Evolutionary conservation across 129 eudicot genomes (phyloP), one percentile per base, ranked within the genome.

Genomic region (Lactuca sativa): DNA sequence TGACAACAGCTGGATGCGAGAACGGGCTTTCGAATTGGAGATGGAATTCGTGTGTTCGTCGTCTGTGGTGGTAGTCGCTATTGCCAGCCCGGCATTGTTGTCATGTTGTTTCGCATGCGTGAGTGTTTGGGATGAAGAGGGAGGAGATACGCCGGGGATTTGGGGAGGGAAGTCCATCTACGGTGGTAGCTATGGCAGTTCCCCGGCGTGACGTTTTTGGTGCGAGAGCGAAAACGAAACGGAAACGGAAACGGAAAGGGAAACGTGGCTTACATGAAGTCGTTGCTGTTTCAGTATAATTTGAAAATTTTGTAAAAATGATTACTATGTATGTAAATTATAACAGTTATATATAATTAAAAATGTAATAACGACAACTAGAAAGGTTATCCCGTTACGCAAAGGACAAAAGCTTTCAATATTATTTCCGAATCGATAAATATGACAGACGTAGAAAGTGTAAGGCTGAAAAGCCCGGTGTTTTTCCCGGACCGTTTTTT

Each of bases 11-110:
- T 86, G 88, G 77, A 91, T 91, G 31, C 90, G 87, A 9, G 86
- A 62, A 38, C 97, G 93, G 60, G 97, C 97, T 76, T 80, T 83
- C 88, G 97, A 91, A 59, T 86, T 84, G 56, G 93, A 91, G 55
- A 88, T 85, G 2, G 97, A 83, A 34, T 88, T 95, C 96, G 84
- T 86, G 17, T 89, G 96, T 77, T 91, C 97, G 66, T 30, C n/a
- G 82, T 40, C 54, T 78, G 4, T 44, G 71, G 4, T 49, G 61
- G 59, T 67, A 36, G 69, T 66, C 70, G 56, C 52, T 43, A 12
- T 10, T 44, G 74, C 54, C 59, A 48, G 67, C 64, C 15, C 51
- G 63, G 38, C 52, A 69, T 58, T 62, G 49, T 70, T 54, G 76
- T 66, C 62, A 52, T 64, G 56, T 64, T 63, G 67, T 78, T 21